Evolutionary conservation across 2,329 filamentous ascomycete species (phyloP), one percentile per base, ranked within the genome.

Genomic region (Arthroderma sp.): DNA sequence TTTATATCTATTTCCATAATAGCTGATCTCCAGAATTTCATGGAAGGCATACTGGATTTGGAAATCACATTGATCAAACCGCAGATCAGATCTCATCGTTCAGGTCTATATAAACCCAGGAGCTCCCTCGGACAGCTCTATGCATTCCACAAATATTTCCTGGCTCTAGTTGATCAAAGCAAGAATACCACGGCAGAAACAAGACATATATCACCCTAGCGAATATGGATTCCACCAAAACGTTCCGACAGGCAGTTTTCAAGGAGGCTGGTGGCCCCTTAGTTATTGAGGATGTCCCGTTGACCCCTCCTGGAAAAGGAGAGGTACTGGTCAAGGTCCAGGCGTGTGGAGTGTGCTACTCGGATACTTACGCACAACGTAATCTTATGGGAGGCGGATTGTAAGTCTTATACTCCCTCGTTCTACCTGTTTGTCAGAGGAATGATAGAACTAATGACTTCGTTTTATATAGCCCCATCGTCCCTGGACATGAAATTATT

Each of bases 281-380:
- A 61, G 71, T 71, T 1, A 72, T 89, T 61, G 78, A 82, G 61
- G 79, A 87, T 2, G 65, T 84, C 2, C 74, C 78, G 17, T 74
- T 89, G 41, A 74, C 78, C 59, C 67, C 74, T 35, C 84, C 85
- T 1, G 70, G 75, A 5, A 67, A 74, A 0, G 78, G 79, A 17
- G 76, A 88, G 64, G 73, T 90, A 2, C 77, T 90, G 31, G 77
- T 88, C 68, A 88, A 88, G 67, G 79, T 88, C 1, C 73, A 83
- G 7, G 86, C 86, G 4, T 87, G 83, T 63, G 87, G 86, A 49
- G 79, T 91, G 51, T 90, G 87, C 70, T 83, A 83, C 67, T 80
- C 79, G 0, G 86, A 90, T 63, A 60, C 71, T 17, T 70, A 67
- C 56, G 70, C 79, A 1, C 73, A 77, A 54, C 51, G 65, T 2